Evolutionary conservation across 352 stramenopile species (phyloP), one percentile per base, ranked within the genome.

Genomic region (Phytophthora palmivora): DNA sequence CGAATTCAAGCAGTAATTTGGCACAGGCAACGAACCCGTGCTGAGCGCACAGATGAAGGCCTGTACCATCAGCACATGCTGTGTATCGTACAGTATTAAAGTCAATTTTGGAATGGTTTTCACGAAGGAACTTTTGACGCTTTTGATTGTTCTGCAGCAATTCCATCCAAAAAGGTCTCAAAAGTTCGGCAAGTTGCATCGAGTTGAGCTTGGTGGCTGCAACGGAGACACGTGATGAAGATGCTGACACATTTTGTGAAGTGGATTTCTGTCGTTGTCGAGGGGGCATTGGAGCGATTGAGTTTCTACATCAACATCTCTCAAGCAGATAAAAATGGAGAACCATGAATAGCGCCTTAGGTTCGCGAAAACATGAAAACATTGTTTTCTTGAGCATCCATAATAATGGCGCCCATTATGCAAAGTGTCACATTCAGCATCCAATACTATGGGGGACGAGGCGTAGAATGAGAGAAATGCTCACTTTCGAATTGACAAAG

Each of bases 41-140:
- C 42, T 89, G 78, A 0, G 78, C 78, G n/a, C 78, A 87, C 7
- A 89, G 43, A 26, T 89, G 76, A 24, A 89, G 19, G 3, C 71
- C 70, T 1, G 76, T 78, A n/a, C 67, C 78, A 26, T 85, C 74
- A 3, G 76, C 71, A 18, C 69, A 74, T 1, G 76, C 51, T 0
- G 76, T 60, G 30, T 85, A 84, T 28, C 67, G 58, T 3, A 61
- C 70, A 26, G 61, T 21, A 18, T 73, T 68, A 28, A 88, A 84
- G 45, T 87, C 76, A 32, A 80, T 55, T 39, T 63, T 67, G 11
- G 63, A 56, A 5, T 70, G 62, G 30, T 82, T 73, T 26, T 78
- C 74, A 2, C 38, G 43, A 11, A 88, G 38, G 9, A 78, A 60
- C 37, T 82, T 83, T 65, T 75, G 18, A 87, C 58, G 9, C 44